Conservation (phyloP, 805 yeast species). For the Lachancea nothofagi region DNA sequence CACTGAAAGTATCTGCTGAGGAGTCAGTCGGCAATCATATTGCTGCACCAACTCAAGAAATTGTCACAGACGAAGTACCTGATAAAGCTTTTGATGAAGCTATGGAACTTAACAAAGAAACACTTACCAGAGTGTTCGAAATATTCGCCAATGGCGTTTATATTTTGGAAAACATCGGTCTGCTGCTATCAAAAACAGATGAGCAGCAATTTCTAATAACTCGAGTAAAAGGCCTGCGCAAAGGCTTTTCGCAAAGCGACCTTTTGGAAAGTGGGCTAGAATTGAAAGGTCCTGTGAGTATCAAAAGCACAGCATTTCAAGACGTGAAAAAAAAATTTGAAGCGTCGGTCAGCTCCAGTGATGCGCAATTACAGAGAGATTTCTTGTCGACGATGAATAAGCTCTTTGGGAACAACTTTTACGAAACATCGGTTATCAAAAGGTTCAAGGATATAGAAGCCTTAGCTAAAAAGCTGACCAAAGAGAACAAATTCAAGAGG, state of each 20-base stretch:
- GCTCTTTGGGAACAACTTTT: constrained; percentile 27
- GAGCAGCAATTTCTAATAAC: constrained; percentile 45
- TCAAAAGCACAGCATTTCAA: constrained; percentile 46
- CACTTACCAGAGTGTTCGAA: constrained; percentile 20
- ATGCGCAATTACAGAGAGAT: constrained; percentile 14
- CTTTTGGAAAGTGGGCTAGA: constrained; percentile 32
- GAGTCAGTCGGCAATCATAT: background rate
- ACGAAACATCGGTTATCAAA: constrained; percentile 48
- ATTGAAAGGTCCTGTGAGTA: constrained; percentile 35
- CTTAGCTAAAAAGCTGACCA: constrained; percentile 77
- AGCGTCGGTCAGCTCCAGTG: constrained; percentile 7
- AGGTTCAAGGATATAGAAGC: constrained; percentile 87
- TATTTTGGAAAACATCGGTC: constrained; percentile 70
- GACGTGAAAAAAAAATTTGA: constrained; percentile 20
- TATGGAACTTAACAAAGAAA: constrained; percentile 1
- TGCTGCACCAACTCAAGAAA: constrained; percentile 1
- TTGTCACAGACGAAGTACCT: background rate
- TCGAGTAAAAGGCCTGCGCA: constrained; percentile 74
- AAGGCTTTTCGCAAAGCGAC: constrained; percentile 36
- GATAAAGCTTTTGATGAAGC: constrained; percentile 2
- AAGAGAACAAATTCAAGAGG: constrained; percentile 40
- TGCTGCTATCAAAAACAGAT: constrained; percentile 38
- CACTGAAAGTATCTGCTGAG: constrained; percentile 35
- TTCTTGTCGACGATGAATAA: constrained; percentile 19
- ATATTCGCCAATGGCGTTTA: constrained; percentile 47